Evolutionary conservation across 106 monocot genomes (phyloP).

Genomic region (Phalaenopsis equestris): DNA sequence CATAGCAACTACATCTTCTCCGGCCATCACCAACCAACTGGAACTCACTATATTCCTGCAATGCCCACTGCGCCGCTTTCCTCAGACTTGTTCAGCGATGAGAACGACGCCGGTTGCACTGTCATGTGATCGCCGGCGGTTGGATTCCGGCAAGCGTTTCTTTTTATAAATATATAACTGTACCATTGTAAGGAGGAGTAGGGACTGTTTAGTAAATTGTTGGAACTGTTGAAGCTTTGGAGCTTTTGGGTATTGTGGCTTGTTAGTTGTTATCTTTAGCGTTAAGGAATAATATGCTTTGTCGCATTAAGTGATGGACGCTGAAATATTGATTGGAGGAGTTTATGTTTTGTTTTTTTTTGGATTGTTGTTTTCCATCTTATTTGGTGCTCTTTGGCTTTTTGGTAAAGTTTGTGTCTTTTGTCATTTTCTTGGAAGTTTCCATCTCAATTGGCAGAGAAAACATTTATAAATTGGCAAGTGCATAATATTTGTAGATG

Average conservation of each 20-base stretch:
- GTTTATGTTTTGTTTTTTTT: neutral
- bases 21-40: neutral
- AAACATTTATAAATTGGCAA: neutral
- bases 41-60: constrained; percentile 16
- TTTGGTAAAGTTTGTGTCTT: no score
- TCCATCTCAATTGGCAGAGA: neutral
- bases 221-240: neutral
- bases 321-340: neutral
- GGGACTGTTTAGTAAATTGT: no score
- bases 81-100: constrained; percentile 25
- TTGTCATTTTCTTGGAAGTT: neutral
- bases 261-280: neutral
- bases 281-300: neutral
- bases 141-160: neutral
- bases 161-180: no score
- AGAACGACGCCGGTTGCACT: constrained; percentile 24
- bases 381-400: neutral
- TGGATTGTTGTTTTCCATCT: no score
- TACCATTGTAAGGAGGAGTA: no score
- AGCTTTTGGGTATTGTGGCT: constrained; percentile 1
- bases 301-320: neutral
- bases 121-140: constrained; percentile 22
- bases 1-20: constrained; percentile 13
- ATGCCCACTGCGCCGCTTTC: constrained; percentile 4
- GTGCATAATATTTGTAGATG: neutral